Percentiles rank a stretch among this genome's conserved stretches.
Evolutionary conservation across 2,329 filamentous ascomycete species (phyloP).

Genomic region (Phoma herbarum): DNA sequence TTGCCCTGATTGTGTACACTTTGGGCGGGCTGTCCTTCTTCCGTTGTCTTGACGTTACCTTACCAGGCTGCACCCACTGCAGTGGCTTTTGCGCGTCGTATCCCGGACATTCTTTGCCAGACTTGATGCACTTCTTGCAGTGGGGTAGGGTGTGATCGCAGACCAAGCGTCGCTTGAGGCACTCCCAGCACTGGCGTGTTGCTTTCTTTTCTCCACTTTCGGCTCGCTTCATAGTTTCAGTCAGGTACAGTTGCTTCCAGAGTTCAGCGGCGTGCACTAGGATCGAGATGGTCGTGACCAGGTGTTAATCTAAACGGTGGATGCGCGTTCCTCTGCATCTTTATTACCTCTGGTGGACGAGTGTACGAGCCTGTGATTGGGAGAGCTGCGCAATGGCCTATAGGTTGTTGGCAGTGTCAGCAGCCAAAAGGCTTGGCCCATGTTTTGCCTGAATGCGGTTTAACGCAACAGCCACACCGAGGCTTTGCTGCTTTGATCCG

Average conservation of each 20-base stretch:
- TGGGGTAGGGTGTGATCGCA: slow-evolving; percentile 45
- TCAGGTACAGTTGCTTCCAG: not conserved
- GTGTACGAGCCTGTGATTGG: slow-evolving; percentile 6
- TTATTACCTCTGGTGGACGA: slow-evolving; percentile 33
- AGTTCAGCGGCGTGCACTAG: slow-evolving; percentile 4
- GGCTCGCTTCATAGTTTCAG: slow-evolving; percentile 10
- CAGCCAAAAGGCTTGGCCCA: slow-evolving; percentile 30
- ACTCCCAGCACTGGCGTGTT: slow-evolving; percentile 47
- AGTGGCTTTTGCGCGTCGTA: slow-evolving; percentile 46
- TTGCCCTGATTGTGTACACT: slow-evolving; percentile 16
- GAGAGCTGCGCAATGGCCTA: slow-evolving; percentile 4
- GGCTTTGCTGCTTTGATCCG: not conserved
- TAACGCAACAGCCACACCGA: not conserved
- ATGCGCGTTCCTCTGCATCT: slow-evolving; percentile 31
- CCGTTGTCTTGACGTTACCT: slow-evolving; percentile 38
- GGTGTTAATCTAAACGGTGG: slow-evolving; percentile 3
- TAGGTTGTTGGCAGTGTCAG: slow-evolving; percentile 13
- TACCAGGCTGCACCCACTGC: slow-evolving; percentile 44
- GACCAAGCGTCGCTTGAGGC: slow-evolving; percentile 43
- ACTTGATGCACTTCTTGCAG: slow-evolving; percentile 44
- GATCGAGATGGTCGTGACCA: slow-evolving; percentile 17
- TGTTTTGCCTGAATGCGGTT: slow-evolving; percentile 18
- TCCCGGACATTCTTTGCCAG: slow-evolving; percentile 42
- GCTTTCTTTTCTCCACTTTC: slow-evolving; percentile 33
- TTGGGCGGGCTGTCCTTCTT: slow-evolving; percentile 28